Evolutionary conservation across 768 basidiomycete genomes (phyloP).

Genomic region (Serpula lacrymans): DNA sequence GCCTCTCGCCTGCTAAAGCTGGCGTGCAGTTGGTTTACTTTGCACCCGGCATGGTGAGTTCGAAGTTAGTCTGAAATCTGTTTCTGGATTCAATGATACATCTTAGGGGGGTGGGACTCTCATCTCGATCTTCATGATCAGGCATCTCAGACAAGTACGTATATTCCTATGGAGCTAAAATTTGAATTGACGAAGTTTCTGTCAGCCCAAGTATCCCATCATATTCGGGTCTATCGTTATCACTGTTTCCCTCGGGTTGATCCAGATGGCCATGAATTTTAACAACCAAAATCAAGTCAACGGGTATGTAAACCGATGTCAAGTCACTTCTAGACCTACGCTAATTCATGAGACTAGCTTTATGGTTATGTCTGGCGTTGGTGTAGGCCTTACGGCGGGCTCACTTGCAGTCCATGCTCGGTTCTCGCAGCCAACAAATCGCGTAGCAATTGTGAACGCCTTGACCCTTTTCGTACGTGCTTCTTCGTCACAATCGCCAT

Average conservation of each 20-base stretch:
- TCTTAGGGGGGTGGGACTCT: slow-evolving; percentile 37
- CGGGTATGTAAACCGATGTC: slow-evolving; percentile 25
- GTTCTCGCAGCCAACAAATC: slow-evolving; percentile 39
- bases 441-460: slow-evolving; percentile 41
- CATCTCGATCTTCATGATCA: slow-evolving; percentile 33
- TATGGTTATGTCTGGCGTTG: slow-evolving; percentile 42
- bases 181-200: neutral
- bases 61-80: neutral
- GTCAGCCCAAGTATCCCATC: slow-evolving; percentile 40
- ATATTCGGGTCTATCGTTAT: slow-evolving; percentile 35
- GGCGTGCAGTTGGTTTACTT: slow-evolving; percentile 52
- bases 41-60: slow-evolving; percentile 43
- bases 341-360: slow-evolving; percentile 26
- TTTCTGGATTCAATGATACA: neutral
- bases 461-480: slow-evolving; percentile 43
- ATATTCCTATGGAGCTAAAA: neutral
- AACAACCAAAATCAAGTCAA: slow-evolving; percentile 33
- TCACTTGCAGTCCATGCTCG: slow-evolving; percentile 43
- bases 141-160: slow-evolving; percentile 33
- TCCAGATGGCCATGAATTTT: slow-evolving; percentile 38
- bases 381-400: slow-evolving; percentile 38
- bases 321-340: neutral
- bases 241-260: slow-evolving; percentile 40
- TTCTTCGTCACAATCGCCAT: neutral
- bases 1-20: slow-evolving; percentile 34